These are phyloP conservation scores for Phytophthora sp. DNA, from an alignment of 352 stramenopile genomes.

Conservation along the genomic window DNA sequence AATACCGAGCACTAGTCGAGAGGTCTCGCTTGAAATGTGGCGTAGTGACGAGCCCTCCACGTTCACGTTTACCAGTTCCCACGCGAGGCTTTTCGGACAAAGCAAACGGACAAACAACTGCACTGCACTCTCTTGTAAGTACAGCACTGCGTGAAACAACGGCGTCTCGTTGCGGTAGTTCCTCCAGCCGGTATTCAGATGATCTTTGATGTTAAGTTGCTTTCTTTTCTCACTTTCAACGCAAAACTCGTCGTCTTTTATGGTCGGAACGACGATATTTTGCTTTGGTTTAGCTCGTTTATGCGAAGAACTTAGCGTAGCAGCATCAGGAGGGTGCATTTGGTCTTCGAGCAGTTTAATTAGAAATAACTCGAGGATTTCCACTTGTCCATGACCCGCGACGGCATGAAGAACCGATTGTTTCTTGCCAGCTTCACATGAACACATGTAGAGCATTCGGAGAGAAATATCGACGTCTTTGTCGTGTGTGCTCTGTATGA, in stretches of 20 bases:
- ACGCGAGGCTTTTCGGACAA: constrained; percentile 45
- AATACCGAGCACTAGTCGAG: constrained; percentile 44
- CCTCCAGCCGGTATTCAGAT: constrained; percentile 55
- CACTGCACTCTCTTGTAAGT: constrained; percentile 56
- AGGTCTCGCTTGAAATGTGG: constrained; percentile 54
- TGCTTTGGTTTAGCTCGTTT: constrained; percentile 27
- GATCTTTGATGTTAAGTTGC: constrained; percentile 29
- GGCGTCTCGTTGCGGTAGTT: constrained; percentile 75
- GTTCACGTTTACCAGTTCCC: constrained; percentile 68
- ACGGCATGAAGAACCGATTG: constrained; percentile 74
- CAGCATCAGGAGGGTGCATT: constrained; percentile 28
- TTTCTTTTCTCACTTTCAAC: constrained; percentile 3
- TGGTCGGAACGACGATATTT: constrained; percentile 31
- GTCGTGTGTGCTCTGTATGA: constrained; percentile 12
- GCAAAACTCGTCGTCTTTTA: not conserved
- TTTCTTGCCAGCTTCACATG: constrained; percentile 65
- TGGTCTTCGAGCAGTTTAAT: constrained; percentile 54
- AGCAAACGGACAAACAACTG: constrained; percentile 44
- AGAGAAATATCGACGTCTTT: constrained; percentile 23
- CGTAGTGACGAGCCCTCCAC: constrained; percentile 76
- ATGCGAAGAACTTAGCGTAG: constrained; percentile 12
- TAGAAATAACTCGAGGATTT: constrained; percentile 63
- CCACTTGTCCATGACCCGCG: constrained; percentile 54
- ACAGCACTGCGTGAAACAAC: constrained; percentile 66
- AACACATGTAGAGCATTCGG: constrained; percentile 61